phyloP scores from a whole-genome alignment of 345 rosid species.

The Murraya paniculata region DNA sequence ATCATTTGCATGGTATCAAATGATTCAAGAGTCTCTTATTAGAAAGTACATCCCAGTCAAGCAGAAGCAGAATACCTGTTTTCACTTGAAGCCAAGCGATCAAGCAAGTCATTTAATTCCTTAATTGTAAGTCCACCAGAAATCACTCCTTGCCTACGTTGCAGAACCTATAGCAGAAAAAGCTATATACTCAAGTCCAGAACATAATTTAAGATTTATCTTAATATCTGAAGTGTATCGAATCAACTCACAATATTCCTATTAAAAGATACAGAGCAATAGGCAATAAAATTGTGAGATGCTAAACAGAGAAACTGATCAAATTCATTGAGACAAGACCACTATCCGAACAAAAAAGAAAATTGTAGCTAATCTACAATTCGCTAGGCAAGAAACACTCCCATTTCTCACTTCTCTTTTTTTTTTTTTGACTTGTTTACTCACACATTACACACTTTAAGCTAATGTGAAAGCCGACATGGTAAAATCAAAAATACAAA shows the following conservation, averaged over 20 bases:
- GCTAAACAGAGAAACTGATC: neutral
- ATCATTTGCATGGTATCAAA: neutral
- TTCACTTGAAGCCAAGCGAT: conserved; percentile 72
- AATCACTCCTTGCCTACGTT: conserved; percentile 76
- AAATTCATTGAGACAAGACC: neutral
- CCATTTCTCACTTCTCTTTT: neutral
- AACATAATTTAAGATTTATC: neutral
- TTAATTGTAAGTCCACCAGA: conserved; percentile 70
- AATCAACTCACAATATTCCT: neutral
- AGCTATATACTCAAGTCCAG: neutral
- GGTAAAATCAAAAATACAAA: neutral
- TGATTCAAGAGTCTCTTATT: neutral
- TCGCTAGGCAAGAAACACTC: neutral
- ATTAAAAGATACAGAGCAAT: neutral
- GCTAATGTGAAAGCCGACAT: neutral
- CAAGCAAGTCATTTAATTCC: conserved; percentile 81
- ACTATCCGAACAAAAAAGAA: neutral
- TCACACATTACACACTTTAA: neutral
- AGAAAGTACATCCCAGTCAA: neutral
- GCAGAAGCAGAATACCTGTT: conserved; percentile 41
- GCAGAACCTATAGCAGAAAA: conserved; percentile 48
- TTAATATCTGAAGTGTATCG: neutral
- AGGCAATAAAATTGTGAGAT: neutral
- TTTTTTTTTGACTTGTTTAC: neutral
- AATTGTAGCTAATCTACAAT: neutral